Evolutionary conservation across 192 early-diverging fungal genomes (phyloP), one percentile per base, ranked within the genome.

Genomic region (Coemansia sp.): DNA sequence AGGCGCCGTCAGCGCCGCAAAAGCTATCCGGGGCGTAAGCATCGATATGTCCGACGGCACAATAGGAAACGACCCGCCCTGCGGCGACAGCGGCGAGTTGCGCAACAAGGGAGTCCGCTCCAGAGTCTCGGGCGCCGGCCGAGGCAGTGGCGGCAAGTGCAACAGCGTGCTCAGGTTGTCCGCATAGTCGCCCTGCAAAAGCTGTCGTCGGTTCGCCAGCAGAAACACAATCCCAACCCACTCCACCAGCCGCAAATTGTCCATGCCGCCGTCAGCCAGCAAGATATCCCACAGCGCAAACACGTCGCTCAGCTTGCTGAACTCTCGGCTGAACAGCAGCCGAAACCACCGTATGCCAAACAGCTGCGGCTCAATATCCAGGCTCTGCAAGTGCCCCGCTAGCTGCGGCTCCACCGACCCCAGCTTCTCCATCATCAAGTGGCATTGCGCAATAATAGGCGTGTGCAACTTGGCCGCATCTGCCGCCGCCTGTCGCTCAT

Each of bases 311-410:
- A 96, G 85, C 5, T 64, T 66, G 13, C 87, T 64, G 50, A 98
- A 92, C 78, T 98, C 97, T 34, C 97, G 81, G 15, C 93, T 91
- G 87, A 97, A 98, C 11, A 98, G 86, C 38, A 98, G 79, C 40
- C 97, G 87, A 57, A 96, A 83, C 97, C 97, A 98, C 18, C 96
- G 91, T 62, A 97, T 88, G 49, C 94, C 97, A 86, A 93, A 98
- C 16, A 98, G 83, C 74, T 98, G 97, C 16, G 97, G 97, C 72
- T 98, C 95, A 47, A 98, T 95, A 9, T 88, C 87, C 58, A 94
- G 86, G 29, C 68, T 69, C 53, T 81, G 86, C 52, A 98, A 68
- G 65, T 94, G 94, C n/a, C 71, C 47, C 39, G 87, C 92, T 27
- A 97, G 85, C 27, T 88, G 86, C 24, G 83, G 77, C 73, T 98